These are phyloP conservation scores for Hypocreales sp. DNA, from an alignment of 2,329 filamentous ascomycete species.

Conservation along the genomic window DNA sequence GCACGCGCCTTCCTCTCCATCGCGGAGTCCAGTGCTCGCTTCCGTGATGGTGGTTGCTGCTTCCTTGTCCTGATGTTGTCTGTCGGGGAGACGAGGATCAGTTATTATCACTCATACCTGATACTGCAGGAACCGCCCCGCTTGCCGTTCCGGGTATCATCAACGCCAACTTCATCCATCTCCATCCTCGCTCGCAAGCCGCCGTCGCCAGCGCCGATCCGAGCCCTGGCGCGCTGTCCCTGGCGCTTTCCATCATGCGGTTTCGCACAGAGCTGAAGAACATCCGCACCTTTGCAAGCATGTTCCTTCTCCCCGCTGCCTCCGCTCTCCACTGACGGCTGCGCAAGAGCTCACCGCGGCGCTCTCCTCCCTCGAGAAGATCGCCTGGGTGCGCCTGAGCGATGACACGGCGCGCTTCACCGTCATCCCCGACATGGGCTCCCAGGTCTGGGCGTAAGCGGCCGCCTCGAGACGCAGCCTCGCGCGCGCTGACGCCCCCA, in stretches of 20 bases:
- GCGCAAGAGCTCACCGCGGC: conserved; percentile 46
- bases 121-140: too few species aligned
- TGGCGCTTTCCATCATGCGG: conserved; percentile 31
- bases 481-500: conserved; percentile 9
- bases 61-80: too few species aligned
- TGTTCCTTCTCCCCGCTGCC: conserved; percentile 1
- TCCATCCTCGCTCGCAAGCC: too few species aligned
- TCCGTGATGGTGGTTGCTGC: too few species aligned
- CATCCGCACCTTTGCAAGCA: conserved; percentile 30
- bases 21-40: too few species aligned
- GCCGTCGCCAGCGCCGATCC: too few species aligned
- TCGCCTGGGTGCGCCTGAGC: conserved; percentile 82
- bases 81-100: too few species aligned
- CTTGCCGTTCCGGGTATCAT: too few species aligned
- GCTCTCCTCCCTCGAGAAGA: conserved; percentile 56
- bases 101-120: too few species aligned
- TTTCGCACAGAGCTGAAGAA: conserved; percentile 53
- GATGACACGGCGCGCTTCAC: conserved; percentile 84
- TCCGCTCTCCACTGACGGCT: not conserved
- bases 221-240: not conserved
- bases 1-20: too few species aligned
- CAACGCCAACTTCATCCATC: too few species aligned
- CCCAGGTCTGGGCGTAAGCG: conserved; percentile 84
- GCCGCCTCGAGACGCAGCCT: not conserved
- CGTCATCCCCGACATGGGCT: conserved; percentile 85